Percentiles rank a stretch among this genome's conserved stretches.
These are phyloP conservation scores for Lavandula angustifolia DNA, from an alignment of 257 asterid genomes.

Conservation along the genomic window DNA sequence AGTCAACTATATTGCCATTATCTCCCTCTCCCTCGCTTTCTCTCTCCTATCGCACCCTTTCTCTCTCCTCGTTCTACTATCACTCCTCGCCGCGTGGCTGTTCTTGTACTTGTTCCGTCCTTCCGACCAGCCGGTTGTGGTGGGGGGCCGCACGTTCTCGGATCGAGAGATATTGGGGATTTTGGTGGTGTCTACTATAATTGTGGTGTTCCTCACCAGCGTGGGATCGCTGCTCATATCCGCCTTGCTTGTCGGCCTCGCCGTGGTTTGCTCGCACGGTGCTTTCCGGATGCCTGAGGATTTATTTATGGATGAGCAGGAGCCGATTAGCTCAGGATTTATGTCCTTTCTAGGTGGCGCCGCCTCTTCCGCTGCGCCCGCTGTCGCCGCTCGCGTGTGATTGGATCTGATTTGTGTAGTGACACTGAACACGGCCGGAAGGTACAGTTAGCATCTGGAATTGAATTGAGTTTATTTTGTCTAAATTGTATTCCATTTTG, in stretches of 20 bases:
- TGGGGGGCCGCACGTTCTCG: conserved; percentile 74
- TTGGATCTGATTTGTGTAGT: conserved; percentile 19
- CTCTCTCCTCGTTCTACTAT: conserved; percentile 63
- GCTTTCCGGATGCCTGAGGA: conserved; percentile 91
- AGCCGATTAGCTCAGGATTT: conserved; percentile 60
- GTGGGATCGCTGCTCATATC: conserved; percentile 86
- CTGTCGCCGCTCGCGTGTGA: conserved; percentile 58
- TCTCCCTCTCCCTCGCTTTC: conserved; percentile 66
- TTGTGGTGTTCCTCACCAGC: conserved; percentile 84
- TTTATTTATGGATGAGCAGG: conserved; percentile 83
- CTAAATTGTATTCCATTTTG: no score
- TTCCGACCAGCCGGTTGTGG: conserved; percentile 75
- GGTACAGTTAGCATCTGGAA: no score
- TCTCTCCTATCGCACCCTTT: conserved; percentile 89
- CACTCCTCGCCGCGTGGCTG: conserved; percentile 77
- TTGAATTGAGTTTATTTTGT: no score
- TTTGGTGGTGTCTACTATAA: conserved; percentile 56
- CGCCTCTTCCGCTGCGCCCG: conserved; percentile 69
- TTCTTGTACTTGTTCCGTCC: conserved; percentile 70
- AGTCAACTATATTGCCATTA: conserved; percentile 69
- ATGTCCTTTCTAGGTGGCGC: conserved; percentile 84
- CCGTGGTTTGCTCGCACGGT: conserved; percentile 74
- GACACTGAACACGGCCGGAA: conserved; percentile 17
- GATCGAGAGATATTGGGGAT: conserved; percentile 73
- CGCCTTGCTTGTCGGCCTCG: conserved; percentile 63